Evolutionary conservation across 805 yeast genomes (phyloP).

Genomic region (Wickerhamomyces silvicola): DNA sequence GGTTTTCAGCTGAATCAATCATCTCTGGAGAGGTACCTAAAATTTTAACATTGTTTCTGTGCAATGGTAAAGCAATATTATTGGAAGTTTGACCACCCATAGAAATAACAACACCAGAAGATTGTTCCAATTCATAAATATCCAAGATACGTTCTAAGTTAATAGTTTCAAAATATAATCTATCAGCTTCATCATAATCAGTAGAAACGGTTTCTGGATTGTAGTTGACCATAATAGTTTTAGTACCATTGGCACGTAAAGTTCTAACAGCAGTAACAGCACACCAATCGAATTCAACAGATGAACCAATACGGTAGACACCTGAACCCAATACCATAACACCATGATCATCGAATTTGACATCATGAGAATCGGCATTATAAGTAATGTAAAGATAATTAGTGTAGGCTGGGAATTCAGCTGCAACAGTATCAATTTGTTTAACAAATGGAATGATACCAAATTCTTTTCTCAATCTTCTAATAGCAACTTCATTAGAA

Average conservation of each 20-base stretch:
- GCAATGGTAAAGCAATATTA: conserved; percentile 88
- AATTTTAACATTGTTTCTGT: conserved; percentile 91
- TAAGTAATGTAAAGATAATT: conserved; percentile 93
- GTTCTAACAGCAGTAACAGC: conserved; percentile 97
- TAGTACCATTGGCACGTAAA: conserved; percentile 74
- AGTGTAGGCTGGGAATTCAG: conserved; percentile 96
- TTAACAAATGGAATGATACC: conserved; percentile 90
- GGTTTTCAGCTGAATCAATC: conserved; percentile 97
- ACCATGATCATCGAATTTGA: conserved; percentile 86
- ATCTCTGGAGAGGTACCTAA: conserved; percentile 96
- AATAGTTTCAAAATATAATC: conserved; percentile 92
- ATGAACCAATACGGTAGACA: conserved; percentile 97
- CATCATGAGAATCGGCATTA: conserved; percentile 84
- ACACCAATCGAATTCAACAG: conserved; percentile 99
- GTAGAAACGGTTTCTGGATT: conserved; percentile 99
- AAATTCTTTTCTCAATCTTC: conserved; percentile 80
- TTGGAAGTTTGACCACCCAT: conserved; percentile 99
- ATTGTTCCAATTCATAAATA: conserved; percentile 86
- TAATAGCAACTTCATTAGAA: conserved; percentile 88
- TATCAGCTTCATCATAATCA: conserved; percentile 96
- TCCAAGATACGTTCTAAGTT: conserved; percentile 91
- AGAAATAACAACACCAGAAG: conserved; percentile 88
- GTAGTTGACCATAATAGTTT: conserved; percentile 95
- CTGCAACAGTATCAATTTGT: conserved; percentile 97
- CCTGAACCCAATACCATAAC: conserved; percentile 96